Percentiles rank a stretch among this genome's conserved stretches.
Conservation (phyloP, 1,284 basidiomycete species). For the Pisolithus thermaeus region DNA sequence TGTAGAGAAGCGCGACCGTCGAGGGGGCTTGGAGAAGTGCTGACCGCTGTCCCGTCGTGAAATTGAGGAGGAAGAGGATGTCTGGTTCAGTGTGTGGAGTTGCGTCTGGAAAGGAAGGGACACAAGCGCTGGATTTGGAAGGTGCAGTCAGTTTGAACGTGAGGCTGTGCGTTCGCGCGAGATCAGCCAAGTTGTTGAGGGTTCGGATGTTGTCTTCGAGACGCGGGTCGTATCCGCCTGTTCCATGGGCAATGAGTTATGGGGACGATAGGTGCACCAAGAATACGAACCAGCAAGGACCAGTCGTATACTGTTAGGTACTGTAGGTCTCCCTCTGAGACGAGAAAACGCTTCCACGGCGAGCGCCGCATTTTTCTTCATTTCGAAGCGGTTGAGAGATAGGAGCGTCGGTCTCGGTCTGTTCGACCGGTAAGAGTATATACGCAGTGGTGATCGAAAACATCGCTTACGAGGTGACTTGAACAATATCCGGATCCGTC, state of each 20-base stretch:
- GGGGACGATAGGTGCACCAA: not conserved
- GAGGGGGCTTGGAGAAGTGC: conserved; percentile 62
- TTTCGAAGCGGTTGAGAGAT: conserved; percentile 94
- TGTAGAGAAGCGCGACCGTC: conserved; percentile 82
- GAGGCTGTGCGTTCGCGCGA: conserved; percentile 45
- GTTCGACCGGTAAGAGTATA: conserved; percentile 7
- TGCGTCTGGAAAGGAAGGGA: conserved; percentile 35
- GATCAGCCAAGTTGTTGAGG: conserved; percentile 49
- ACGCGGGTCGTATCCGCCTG: conserved; percentile 71
- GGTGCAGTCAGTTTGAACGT: conserved; percentile 52
- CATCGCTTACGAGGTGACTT: conserved; percentile 61
- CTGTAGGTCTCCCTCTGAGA: conserved; percentile 26
- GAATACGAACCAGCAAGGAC: conserved; percentile 65
- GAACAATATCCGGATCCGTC: conserved; percentile 46
- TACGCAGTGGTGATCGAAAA: not conserved
- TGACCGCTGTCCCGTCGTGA: conserved; percentile 74
- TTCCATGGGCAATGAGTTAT: not conserved
- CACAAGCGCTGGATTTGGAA: conserved; percentile 28
- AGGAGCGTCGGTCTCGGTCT: conserved; percentile 75
- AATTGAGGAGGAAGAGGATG: conserved; percentile 83
- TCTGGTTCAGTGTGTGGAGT: conserved; percentile 40
- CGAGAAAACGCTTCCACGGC: conserved; percentile 77
- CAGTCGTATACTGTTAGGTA: conserved; percentile 42
- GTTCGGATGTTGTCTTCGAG: conserved; percentile 69
- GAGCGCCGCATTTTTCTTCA: conserved; percentile 87